These are phyloP conservation scores for Aristolochia californica DNA, from an alignment of 164 flowering plant species.

Conservation along the genomic window DNA sequence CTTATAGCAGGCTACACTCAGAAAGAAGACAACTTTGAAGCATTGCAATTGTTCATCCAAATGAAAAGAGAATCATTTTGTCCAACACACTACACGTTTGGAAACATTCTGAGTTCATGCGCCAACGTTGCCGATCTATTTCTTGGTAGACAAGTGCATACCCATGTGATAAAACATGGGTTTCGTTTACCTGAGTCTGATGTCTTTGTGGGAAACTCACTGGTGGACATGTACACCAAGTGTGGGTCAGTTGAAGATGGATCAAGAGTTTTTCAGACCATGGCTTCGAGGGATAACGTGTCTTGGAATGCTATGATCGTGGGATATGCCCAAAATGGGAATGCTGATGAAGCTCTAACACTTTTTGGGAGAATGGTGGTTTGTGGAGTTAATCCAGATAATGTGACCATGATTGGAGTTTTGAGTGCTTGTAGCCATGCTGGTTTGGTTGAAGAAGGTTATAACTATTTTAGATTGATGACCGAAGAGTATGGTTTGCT, in stretches of 20 bases:
- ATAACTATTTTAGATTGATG: constrained; percentile 10
- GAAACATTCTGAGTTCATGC: constrained; percentile 15
- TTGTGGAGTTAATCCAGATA: constrained; percentile 16
- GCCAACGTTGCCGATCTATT: constrained; percentile 16
- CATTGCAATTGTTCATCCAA: constrained; percentile 13
- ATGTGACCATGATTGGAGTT: constrained; percentile 22
- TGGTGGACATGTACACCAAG: constrained; percentile 21
- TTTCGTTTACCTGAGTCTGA: constrained; percentile 18
- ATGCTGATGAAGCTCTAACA: constrained; percentile 14
- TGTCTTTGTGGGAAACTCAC: constrained; percentile 23
- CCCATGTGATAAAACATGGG: constrained; percentile 20
- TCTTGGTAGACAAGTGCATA: constrained; percentile 19
- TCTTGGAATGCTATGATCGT: constrained; percentile 25
- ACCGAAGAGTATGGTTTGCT: constrained; percentile 15
- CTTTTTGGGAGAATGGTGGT: constrained; percentile 12
- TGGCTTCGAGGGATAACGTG: constrained; percentile 16
- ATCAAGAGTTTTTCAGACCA: constrained; percentile 10
- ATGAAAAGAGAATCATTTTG: constrained; percentile 15
- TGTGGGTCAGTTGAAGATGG: constrained; percentile 19
- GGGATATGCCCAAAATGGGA: constrained; percentile 21
- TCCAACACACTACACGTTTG: constrained; percentile 22
- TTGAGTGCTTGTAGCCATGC: constrained; percentile 21
- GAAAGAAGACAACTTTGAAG: constrained; percentile 17
- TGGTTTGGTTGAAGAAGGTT: constrained; percentile 18
- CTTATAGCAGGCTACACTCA: constrained; percentile 21